Evolutionary conservation across 129 eudicot species (phyloP).

Genomic region (Daucus carota): DNA sequence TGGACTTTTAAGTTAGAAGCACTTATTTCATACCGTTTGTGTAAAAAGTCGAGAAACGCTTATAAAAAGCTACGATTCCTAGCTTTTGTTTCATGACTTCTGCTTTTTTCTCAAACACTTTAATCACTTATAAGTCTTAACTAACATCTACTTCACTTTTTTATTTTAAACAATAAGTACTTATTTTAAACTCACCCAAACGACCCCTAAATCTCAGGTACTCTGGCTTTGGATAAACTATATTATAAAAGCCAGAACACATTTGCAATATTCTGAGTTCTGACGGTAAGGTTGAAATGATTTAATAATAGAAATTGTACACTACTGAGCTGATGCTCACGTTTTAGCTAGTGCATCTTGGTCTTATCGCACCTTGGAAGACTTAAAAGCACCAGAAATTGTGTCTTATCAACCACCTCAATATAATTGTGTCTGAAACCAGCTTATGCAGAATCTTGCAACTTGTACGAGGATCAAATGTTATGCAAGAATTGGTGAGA

Average conservation of each 20-base stretch:
- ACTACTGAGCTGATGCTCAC: not conserved
- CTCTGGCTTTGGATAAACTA: not conserved
- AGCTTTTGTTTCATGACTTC: no score
- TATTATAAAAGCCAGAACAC: not conserved
- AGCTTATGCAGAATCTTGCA: not conserved
- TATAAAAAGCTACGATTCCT: no score
- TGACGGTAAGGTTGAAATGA: no score
- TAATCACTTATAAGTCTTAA: no score
- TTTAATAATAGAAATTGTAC: not conserved
- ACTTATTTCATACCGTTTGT: no score
- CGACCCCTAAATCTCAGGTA: not conserved
- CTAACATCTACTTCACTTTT: no score
- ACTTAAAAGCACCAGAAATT: not conserved
- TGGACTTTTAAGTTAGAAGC: no score
- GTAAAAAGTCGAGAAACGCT: no score
- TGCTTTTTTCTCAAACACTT: no score
- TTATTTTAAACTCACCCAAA: no score
- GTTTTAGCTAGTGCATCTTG: not conserved
- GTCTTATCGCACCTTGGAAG: not conserved
- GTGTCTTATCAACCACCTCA: not conserved
- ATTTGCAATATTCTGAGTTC: not conserved
- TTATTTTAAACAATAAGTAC: no score
- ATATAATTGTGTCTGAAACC: not conserved
- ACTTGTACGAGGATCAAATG: not conserved
- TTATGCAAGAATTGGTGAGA: not conserved